Conservation (phyloP, 306 rosid genomes). For the Cyclanthera cordifolia region DNA sequence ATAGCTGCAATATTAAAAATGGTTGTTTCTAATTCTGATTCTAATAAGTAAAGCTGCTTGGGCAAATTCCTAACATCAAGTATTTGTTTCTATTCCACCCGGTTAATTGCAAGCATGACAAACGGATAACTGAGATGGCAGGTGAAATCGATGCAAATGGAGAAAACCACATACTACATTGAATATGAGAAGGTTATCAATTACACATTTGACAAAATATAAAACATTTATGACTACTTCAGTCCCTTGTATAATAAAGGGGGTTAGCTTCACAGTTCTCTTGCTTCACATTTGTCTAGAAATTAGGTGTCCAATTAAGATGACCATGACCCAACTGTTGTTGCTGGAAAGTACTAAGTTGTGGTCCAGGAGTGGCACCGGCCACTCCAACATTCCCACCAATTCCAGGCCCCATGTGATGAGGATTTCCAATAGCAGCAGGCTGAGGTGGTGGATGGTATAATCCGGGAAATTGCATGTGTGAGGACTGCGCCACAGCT, state of each 20-base stretch:
- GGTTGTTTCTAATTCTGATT: neutral
- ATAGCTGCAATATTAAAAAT: neutral
- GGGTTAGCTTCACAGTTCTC: conserved; percentile 44
- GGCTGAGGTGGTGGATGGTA: conserved; percentile 78
- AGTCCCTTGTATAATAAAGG: conserved; percentile 44
- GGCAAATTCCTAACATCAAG: neutral
- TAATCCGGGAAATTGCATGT: conserved; percentile 94
- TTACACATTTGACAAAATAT: conserved; percentile 42
- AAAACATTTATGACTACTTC: conserved; percentile 49
- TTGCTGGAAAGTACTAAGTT: conserved; percentile 87
- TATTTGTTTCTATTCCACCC: neutral
- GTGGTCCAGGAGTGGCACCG: conserved; percentile 77
- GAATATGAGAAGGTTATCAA: conserved; percentile 24
- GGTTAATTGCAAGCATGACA: neutral
- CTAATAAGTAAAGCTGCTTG: neutral
- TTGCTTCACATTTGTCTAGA: conserved; percentile 34
- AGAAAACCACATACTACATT: conserved; percentile 18
- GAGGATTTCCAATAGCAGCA: conserved; percentile 55
- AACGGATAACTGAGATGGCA: neutral
- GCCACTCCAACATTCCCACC: conserved; percentile 82
- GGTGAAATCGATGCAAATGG: neutral
- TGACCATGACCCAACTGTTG: conserved; percentile 80
- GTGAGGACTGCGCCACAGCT: conserved; percentile 56
- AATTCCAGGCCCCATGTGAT: conserved; percentile 75
- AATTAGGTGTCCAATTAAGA: conserved; percentile 83